These are phyloP conservation scores for Pseudohalonectria lignicola DNA, from an alignment of 2,329 filamentous ascomycete genomes.

Conservation along the genomic window DNA sequence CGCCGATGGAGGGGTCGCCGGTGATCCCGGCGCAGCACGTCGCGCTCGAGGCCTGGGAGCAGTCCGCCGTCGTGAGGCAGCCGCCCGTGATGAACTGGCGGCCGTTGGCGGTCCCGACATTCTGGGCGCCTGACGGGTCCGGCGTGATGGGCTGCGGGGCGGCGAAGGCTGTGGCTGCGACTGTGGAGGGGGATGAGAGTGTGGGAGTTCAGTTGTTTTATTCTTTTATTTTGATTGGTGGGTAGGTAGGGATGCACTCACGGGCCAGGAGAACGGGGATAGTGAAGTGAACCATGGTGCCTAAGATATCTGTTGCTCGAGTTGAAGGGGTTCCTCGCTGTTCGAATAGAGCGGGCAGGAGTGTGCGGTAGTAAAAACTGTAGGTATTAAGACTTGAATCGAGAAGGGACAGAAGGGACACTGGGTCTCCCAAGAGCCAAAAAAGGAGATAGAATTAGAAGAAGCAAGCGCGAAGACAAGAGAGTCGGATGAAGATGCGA, in stretches of 20 bases:
- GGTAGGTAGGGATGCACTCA: background rate
- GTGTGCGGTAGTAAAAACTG: no score
- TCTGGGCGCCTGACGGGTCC: constrained; percentile 10
- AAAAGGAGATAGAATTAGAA: no score
- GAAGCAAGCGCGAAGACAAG: no score
- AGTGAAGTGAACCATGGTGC: background rate
- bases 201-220: no score
- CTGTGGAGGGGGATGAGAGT: background rate
- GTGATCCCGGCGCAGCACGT: constrained; percentile 9
- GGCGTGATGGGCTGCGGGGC: constrained; percentile 10
- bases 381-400: no score
- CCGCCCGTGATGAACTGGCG: constrained; percentile 18
- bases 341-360: no score
- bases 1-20: constrained; percentile 7
- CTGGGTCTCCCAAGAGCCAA: no score
- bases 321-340: no score
- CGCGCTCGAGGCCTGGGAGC: constrained; percentile 9
- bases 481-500: no score
- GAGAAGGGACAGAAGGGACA: no score
- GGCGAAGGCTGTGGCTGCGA: constrained; percentile 7
- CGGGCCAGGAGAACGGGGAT: background rate
- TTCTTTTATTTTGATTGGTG: background rate
- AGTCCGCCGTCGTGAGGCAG: constrained; percentile 16
- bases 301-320: no score
- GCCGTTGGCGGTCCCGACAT: constrained; percentile 15